Base-by-base conservation (phyloP, 2,329 filamentous ascomycete genomes). In the Cladophialophora yegresii region DNA sequence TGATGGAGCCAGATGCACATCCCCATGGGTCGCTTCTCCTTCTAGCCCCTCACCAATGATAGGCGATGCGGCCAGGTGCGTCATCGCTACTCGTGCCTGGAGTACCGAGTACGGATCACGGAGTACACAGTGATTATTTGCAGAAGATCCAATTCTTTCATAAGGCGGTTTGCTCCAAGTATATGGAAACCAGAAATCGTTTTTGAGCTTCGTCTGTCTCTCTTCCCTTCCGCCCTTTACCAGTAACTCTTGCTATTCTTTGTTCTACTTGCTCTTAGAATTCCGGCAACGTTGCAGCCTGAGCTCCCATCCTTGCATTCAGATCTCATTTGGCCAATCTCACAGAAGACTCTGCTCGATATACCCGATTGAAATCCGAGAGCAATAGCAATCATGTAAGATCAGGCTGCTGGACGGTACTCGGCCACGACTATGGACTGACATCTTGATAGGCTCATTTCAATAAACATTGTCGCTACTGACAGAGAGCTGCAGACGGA, bases 401-500 rank as follows among this genome's bases (percentile, higher is more conserved):
- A 63, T 40, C 36, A 62, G 43, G 49, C 36, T 43, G 16, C 16
- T n/a, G 16, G 36, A n/a, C 36, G 8, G n/a, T 10, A 7, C 36
- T 43, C n/a, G 36, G 36, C 36, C 16, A 43, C 16, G 8, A 6
- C 6, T n/a, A 16, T 4, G 5, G 23, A 51, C 65, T 68, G 49
- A 66, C 61, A 30, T 56, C 2, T 54, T 16, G 58, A 64, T 71
- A 96, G 92, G 92, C 90, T 88, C 78, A 89, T 96, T 79, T 95
- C 92, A 58, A 87, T 96, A 77, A 91, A 86, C 77, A 90, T 96
- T 75, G 89, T 89, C 75, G 89, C 89, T 70, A 86, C 89, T 69
- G 87, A 90, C 75, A 82, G 87, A 69, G 78, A 80, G 71, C 74
- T 81, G 64, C 89, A 92, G 75, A 85, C 88, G 69, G 90, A 92